Base-by-base conservation (phyloP, 352 stramenopile species). In the Pythium catenulatum region DNA sequence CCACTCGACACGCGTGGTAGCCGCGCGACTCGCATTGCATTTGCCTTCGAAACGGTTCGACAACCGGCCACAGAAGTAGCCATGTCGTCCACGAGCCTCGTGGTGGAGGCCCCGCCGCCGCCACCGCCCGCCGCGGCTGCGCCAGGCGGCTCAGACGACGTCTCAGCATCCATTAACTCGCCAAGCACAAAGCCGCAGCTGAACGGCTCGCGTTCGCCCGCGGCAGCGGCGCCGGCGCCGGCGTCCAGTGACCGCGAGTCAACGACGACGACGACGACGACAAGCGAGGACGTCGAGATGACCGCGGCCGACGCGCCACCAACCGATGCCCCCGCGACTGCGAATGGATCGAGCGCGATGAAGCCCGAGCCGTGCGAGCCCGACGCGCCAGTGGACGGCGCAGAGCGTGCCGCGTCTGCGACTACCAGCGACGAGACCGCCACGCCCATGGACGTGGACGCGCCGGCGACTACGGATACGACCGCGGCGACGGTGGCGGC, bases 81-180 rank as follows among this genome's bases (percentile, higher is more conserved):
- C 77, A 84, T 84, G 77, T 84, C n/a, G n/a, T n/a, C 77, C 36
- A 56, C 77, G 50, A 48, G 59, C 36, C 63, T 84, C 21, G 37
- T 84, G 37, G 58, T 84, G 34, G 77, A 84, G 43, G n/a, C 77
- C 7, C 48, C 63, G 41, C 63, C 65, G 21, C 14, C 27, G 25
- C 32, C 61, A 0, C 25, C 46, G 21, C 41, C 75, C 1, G 43
- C 43, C 23, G 32, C 37, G 39, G 19, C 63, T 41, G 68, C 45
- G 45, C 25, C 45, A n/a, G n/a, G n/a, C n/a, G n/a, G n/a, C n/a
- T n/a, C n/a, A n/a, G n/a, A n/a, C 37, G 65, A 25, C 37, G 65
- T 74, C 11, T 25, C 65, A 23, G 9, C 25, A 52, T 11, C 58
- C 21, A 54, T 15, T 39, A 39, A 13, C 39, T 70, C 65, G 39